phyloP scores from a whole-genome alignment of 2,329 filamentous ascomycete genomes.

The Paracoccidioides lutzii region DNA sequence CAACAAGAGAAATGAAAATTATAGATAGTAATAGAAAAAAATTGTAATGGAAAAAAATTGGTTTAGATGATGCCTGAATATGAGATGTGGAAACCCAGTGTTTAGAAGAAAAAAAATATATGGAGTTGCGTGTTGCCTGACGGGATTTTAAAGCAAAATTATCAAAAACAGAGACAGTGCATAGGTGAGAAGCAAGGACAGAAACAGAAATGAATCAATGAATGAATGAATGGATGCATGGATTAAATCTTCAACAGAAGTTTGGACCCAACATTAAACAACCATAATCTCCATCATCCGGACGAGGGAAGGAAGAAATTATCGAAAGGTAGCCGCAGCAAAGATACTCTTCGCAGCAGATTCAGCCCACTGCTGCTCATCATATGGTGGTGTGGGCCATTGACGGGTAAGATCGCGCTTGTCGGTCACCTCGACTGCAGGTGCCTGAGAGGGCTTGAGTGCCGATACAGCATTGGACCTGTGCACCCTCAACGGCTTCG shows the following conservation, averaged over 20 bases:
- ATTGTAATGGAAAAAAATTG: too few relatives aligned
- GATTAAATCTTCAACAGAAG: neutral
- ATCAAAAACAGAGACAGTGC: too few relatives aligned
- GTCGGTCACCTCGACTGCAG: slow-evolving; percentile 16
- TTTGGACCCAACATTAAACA: neutral
- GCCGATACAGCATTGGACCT: slow-evolving; percentile 35
- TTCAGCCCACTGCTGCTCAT: slow-evolving; percentile 82
- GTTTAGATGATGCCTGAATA: too few relatives aligned
- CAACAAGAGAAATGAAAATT: slow-evolving; percentile 2
- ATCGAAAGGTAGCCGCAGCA: slow-evolving; percentile 43
- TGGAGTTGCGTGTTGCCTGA: too few relatives aligned
- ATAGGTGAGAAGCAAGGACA: neutral
- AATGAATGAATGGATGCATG: neutral
- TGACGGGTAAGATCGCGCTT: slow-evolving; percentile 48
- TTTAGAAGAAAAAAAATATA: neutral
- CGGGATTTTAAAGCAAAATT: too few relatives aligned
- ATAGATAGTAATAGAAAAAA: neutral
- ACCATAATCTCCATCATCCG: neutral
- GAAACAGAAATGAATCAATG: neutral
- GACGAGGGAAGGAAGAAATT: slow-evolving; percentile 9
- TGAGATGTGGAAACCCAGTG: too few relatives aligned
- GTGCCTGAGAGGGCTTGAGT: too few relatives aligned
- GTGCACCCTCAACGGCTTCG: slow-evolving; percentile 58
- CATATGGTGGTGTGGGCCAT: slow-evolving; percentile 92
- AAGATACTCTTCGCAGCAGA: slow-evolving; percentile 72